Percentiles rank a stretch among this genome's conserved stretches.
phyloP scores from a whole-genome alignment of 75 land plant genomes.

The Selaginella moellendorffii region DNA sequence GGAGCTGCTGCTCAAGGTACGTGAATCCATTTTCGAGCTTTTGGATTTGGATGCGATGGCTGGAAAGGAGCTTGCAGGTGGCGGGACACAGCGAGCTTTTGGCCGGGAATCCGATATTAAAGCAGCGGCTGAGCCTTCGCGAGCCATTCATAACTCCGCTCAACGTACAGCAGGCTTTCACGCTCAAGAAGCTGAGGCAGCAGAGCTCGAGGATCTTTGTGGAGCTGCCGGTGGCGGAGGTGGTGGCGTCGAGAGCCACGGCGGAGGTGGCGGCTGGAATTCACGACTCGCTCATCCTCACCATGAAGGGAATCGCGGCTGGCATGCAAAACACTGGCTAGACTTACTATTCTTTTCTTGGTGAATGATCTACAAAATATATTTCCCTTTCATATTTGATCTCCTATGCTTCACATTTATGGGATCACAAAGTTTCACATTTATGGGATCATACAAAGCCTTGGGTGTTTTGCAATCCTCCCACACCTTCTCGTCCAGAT shows the following conservation, averaged over 20 bases:
- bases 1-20: conserved; percentile 50
- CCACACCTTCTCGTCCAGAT: too few species aligned
- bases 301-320: conserved; percentile 99
- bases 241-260: conserved; percentile 62
- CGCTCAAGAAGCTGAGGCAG: background rate
- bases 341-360: too few species aligned
- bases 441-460: too few species aligned
- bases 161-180: conserved; percentile 6
- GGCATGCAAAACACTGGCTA: conserved; percentile 96
- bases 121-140: conserved; percentile 10
- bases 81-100: conserved; percentile 8
- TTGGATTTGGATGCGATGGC: too few species aligned
- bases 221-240: conserved; percentile 40
- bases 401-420: too few species aligned
- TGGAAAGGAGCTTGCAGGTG: too few species aligned
- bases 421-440: too few species aligned
- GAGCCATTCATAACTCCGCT: conserved; percentile 10
- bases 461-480: too few species aligned
- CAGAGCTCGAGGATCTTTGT: background rate
- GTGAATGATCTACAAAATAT: too few species aligned
- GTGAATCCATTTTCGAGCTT: background rate
- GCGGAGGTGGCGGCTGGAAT: conserved; percentile 82
- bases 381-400: too few species aligned
- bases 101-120: conserved; percentile 4
- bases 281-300: conserved; percentile 79